These are phyloP conservation scores for Ascosphaera aggregata DNA, from an alignment of 2,329 filamentous ascomycete genomes.

Conservation along the genomic window DNA sequence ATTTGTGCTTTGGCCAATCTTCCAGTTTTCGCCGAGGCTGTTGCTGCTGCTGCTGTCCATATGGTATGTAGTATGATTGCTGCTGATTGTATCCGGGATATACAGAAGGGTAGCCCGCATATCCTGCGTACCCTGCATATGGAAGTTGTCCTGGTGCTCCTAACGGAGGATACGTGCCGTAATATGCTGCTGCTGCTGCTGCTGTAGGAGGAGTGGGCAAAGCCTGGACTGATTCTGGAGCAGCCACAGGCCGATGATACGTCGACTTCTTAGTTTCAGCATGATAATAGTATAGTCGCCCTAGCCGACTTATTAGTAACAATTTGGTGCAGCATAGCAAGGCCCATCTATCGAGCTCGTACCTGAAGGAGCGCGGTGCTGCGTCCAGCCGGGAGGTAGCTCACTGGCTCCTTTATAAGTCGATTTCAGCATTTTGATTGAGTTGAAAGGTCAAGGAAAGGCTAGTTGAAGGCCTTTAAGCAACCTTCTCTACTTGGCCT, in stretches of 20 bases:
- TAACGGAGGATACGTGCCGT: neutral
- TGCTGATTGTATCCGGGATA: constrained; percentile 8
- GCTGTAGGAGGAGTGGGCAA: neutral
- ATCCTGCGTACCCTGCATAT: too few relatives aligned
- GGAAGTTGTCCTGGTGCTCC: too few relatives aligned
- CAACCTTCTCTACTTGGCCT: too few relatives aligned
- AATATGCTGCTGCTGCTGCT: neutral
- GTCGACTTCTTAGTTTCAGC: constrained; percentile 62
- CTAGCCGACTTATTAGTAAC: constrained; percentile 15
- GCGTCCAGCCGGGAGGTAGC: constrained; percentile 67
- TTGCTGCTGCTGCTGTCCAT: constrained; percentile 23
- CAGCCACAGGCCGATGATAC: constrained; percentile 46
- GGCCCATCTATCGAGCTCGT: too few relatives aligned
- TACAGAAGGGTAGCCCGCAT: too few relatives aligned
- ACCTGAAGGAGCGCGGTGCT: constrained; percentile 69
- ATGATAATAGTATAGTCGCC: constrained; percentile 79
- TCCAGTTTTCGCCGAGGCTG: constrained; percentile 42
- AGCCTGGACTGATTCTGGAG: constrained; percentile 4
- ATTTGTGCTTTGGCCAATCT: constrained; percentile 63
- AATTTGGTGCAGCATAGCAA: constrained; percentile 4
- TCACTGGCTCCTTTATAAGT: constrained; percentile 47
- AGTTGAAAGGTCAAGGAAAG: too few relatives aligned
- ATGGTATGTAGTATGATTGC: too few relatives aligned
- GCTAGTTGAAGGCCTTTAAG: too few relatives aligned
- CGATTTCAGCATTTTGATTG: constrained; percentile 46